These are phyloP conservation scores for Leccinum obscurum DNA, from an alignment of 768 basidiomycete genomes.

Conservation along the genomic window DNA sequence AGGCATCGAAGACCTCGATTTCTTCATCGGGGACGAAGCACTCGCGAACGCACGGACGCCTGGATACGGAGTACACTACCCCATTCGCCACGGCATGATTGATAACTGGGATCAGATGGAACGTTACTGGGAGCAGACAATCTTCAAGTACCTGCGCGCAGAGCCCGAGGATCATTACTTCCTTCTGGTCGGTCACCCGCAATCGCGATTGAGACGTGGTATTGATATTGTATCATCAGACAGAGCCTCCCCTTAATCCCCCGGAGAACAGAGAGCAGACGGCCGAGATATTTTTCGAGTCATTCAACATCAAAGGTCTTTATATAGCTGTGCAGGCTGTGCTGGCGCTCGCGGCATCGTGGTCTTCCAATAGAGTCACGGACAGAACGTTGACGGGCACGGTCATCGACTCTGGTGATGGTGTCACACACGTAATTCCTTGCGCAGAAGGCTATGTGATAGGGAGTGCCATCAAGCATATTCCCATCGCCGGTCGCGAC, in stretches of 20 bases:
- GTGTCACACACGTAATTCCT: constrained; percentile 98
- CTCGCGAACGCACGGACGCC: constrained; percentile 94
- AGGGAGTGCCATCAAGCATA: constrained; percentile 97
- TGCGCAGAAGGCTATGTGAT: constrained; percentile 98
- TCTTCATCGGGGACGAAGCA: constrained; percentile 99
- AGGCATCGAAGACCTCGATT: constrained; percentile 98
- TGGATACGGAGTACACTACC: constrained; percentile 92
- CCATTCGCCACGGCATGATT: constrained; percentile 96
- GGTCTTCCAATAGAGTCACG: constrained; percentile 87
- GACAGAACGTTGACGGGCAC: constrained; percentile 95
- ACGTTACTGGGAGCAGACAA: constrained; percentile 98
- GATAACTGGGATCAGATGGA: constrained; percentile 99
- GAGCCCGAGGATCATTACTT: constrained; percentile 99
- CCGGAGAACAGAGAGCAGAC: constrained; percentile 99
- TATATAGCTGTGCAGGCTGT: constrained; percentile 99
- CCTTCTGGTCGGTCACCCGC: constrained; percentile 68
- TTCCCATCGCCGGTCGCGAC: constrained; percentile 97
- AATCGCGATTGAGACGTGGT: neutral
- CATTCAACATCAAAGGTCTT: constrained; percentile 97
- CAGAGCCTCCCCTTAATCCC: constrained; percentile 97
- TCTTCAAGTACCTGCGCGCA: constrained; percentile 98
- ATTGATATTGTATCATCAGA: constrained; percentile 48
- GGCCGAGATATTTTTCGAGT: constrained; percentile 99
- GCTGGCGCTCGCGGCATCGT: constrained; percentile 95
- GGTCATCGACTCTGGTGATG: constrained; percentile 98